Evolutionary conservation across 306 rosid genomes (phyloP), one percentile per base, ranked within the genome.

Genomic region (Quercus berberidifolia): DNA sequence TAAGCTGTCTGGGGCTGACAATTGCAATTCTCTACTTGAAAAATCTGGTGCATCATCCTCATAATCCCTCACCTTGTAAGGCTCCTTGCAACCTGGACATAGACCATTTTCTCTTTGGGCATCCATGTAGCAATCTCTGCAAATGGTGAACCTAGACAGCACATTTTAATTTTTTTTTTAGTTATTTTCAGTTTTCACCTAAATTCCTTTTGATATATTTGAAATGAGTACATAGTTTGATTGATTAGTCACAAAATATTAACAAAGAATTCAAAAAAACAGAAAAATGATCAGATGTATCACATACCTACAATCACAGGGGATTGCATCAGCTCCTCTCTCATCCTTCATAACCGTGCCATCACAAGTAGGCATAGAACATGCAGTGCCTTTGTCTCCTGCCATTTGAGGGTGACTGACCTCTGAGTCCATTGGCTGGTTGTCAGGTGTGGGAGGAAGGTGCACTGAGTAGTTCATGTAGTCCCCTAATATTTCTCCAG

Each of bases 81-180:
- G 87, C 82, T 94, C 98, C 85, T 87, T 94, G 78, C 97, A 94
- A 55, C 94, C 94, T 3, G 98, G 98, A 69, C 98, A 94, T 10
- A 76, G 43, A 4, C 94, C 92, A 0, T 79, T 76, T 0, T 92
- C 96, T 38, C 89, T 92, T 30, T 87, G 90, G 4, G 97, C 97
- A 80, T 94, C 98, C 31, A 91, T 8, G 77, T 84, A 88, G 69
- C 98, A 94, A 55, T 94, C 98, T 83, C 97, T 87, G 69, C 98
- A 94, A 65, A 94, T 92, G 86, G 87, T 91, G 91, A 85, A 92
- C 91, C 98, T 92, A 57, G 23, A 69, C 52, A 67, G 62, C 11
- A n/a, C 15, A 35, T 35, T 35, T 33, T 23, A 33, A 19, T 19
- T 19, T 19, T 33, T 67, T 13, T 17, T 33, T 1, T 6, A 46